Evolutionary conservation across 306 rosid species (phyloP).

Genomic region (Vachellia collinsii): DNA sequence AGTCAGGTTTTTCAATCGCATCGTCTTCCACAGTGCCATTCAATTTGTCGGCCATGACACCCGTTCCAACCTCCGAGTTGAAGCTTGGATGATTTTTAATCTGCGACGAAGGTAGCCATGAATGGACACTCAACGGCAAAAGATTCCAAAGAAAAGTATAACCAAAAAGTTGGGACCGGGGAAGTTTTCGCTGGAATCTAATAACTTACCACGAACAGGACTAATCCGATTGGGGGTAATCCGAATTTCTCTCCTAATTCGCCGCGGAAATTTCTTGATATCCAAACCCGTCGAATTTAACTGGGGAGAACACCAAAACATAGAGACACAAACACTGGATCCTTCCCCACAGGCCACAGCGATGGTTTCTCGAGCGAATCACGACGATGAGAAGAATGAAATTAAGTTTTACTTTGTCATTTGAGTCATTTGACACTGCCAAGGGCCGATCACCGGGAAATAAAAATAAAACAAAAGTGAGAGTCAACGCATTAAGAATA

Average conservation of each 20-base stretch:
- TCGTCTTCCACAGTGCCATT: neutral
- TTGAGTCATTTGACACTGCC: neutral
- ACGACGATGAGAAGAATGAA: neutral
- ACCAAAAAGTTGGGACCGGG: neutral
- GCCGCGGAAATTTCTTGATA: neutral
- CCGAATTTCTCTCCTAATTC: neutral
- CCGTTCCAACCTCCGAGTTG: neutral
- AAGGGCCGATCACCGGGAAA: neutral
- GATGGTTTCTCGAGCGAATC: neutral
- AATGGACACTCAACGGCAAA: slow-evolving; percentile 7
- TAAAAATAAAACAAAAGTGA: neutral
- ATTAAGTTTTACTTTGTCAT: neutral
- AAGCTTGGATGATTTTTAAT: neutral
- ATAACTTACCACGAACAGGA: neutral
- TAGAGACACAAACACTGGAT: neutral
- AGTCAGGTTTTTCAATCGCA: neutral
- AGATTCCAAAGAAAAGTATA: slow-evolving; percentile 18
- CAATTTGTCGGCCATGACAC: slow-evolving; percentile 18
- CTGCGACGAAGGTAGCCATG: neutral
- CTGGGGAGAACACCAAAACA: neutral
- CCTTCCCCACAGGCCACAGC: neutral
- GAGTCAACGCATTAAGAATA: neutral
- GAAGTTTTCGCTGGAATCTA: neutral
- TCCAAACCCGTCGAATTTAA: neutral
- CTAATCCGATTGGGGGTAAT: neutral